These are phyloP conservation scores for Eurotiales sp. DNA, from an alignment of 2,329 filamentous ascomycete genomes.

Conservation along the genomic window DNA sequence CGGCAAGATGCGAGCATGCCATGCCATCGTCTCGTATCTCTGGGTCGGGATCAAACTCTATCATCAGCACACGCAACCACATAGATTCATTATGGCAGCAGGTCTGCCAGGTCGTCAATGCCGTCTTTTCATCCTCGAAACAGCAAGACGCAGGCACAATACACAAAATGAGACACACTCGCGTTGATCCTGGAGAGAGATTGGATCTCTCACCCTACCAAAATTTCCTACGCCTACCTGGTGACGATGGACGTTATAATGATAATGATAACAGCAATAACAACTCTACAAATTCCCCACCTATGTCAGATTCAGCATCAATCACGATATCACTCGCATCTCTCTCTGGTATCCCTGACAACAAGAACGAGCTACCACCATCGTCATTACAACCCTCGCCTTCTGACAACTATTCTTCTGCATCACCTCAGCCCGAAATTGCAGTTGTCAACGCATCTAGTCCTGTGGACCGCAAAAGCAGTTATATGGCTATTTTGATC, in stretches of 20 bases:
- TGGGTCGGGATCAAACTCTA: not conserved
- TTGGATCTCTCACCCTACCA: not conserved
- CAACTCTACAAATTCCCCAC: not conserved
- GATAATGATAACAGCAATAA: not conserved
- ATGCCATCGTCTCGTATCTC: not conserved
- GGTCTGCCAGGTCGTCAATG: constrained; percentile 7
- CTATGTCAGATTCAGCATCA: not conserved
- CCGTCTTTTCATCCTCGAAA: not conserved
- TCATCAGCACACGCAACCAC: constrained; percentile 1
- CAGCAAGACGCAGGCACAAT: not conserved
- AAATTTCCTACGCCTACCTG: not conserved
- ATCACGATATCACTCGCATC: constrained; percentile 6
- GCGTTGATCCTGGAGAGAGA: not conserved
- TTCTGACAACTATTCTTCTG: not conserved
- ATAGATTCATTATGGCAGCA: constrained; percentile 12
- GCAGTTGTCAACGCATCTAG: constrained; percentile 8
- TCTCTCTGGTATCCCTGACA: not conserved
- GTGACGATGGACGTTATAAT: not conserved
- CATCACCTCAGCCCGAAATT: not conserved
- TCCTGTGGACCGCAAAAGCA: constrained; percentile 9
- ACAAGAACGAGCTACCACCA: not conserved
- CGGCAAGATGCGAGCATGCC: not conserved
- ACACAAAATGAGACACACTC: not conserved
- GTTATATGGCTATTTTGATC: constrained; percentile 14
- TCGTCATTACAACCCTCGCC: not conserved